Evolutionary conservation across 2,329 filamentous ascomycete genomes (phyloP), one percentile per base, ranked within the genome.

Genomic region (Pseudovirgaria hyperparasitica): DNA sequence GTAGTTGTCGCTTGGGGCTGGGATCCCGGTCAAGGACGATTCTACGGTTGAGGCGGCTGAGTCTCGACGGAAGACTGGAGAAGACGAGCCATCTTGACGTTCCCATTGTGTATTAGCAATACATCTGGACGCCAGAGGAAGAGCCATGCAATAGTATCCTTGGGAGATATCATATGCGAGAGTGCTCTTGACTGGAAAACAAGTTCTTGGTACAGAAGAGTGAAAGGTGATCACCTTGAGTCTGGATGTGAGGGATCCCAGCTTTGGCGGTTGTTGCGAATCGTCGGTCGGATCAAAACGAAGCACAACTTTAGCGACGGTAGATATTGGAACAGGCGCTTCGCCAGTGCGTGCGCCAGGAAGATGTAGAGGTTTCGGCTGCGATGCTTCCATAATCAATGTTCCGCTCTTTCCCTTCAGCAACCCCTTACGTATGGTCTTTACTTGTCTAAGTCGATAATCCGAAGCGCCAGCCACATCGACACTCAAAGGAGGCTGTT

Each of bases 271-370:
- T 13, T 52, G 38, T 24, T 59, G 54, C 20, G 46, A 43, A 19
- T 62, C 55, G 4, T 65, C 60, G 4, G 49, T 40, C 2, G 72
- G 72, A 33, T 77, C 72, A 39, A 76, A 77, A 19, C 72, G 67
- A 9, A 76, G 50, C 29, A 66, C 54, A 2, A 76, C 49, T 1
- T 60, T 71, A 6, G 65, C 60, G 38, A 65, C 63, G 1, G 69
- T 74, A 13, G 63, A 64, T 23, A 68, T 58, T 3, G 57, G 54
- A 22, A 50, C 45, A 11, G 43, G 43, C 18, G 52, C 48, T 24
- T 47, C 45, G 1, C 50, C 52, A 9, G 46, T 43, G 20, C 53
- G 45, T 5, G 52, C 42, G 12, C 56, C 52, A 14, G 57, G 60
- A 19, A 75, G 52, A 16, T 58, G 57, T 16, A 78, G 54, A 2